Conservation (phyloP, 129 eudicot genomes). For the Flaveria trinervia region DNA sequence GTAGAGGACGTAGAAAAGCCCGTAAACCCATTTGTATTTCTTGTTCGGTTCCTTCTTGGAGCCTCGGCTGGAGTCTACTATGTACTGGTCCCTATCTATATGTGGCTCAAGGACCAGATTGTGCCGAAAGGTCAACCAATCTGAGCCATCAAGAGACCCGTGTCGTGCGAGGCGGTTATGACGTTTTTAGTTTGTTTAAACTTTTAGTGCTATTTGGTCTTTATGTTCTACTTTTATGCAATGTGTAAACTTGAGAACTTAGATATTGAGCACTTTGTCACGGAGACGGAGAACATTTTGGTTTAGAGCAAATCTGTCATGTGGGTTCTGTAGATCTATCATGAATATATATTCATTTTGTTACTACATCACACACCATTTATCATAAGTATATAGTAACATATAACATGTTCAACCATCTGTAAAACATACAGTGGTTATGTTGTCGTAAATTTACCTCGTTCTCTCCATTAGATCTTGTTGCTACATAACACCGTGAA, state of each 20-base stretch:
- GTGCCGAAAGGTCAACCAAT: constrained; percentile 88
- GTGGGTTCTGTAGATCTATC: background rate
- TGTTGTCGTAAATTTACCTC: too few species aligned
- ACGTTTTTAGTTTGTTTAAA: constrained; percentile 1
- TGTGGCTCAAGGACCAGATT: constrained; percentile 91
- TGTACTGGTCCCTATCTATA: constrained; percentile 83
- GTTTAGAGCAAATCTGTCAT: background rate
- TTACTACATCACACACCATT: background rate
- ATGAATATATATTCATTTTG: background rate
- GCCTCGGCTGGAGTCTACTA: constrained; percentile 70
- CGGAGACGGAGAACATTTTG: background rate
- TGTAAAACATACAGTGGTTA: too few species aligned
- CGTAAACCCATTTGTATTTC: constrained; percentile 62
- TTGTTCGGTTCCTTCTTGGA: constrained; percentile 72
- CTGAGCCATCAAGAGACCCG: constrained; percentile 23
- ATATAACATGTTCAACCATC: too few species aligned
- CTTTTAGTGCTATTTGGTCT: constrained; percentile 20
- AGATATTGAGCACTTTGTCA: constrained; percentile 3
- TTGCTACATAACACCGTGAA: too few species aligned
- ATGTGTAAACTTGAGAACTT: background rate
- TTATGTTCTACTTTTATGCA: constrained; percentile 14
- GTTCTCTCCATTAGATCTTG: too few species aligned
- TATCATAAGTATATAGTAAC: background rate
- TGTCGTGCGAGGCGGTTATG: constrained; percentile 14
- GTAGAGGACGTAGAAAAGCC: constrained; percentile 75